Conservation (phyloP, 305 asterid species). For the Fraxinus sp. region DNA sequence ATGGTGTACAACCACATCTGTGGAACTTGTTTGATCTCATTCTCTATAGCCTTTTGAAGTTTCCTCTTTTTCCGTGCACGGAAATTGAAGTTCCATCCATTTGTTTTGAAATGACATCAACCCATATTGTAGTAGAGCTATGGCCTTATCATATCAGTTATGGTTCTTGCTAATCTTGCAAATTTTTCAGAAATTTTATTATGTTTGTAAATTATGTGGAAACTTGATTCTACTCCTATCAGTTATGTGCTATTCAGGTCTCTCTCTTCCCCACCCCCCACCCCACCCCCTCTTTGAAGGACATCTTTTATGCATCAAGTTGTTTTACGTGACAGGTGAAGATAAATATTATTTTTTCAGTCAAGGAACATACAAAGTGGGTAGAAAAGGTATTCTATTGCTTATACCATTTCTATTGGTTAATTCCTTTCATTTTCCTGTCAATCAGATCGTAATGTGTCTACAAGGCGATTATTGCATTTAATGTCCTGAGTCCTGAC, state of each 20-base stretch:
- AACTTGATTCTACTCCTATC: background rate
- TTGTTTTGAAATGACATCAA: background rate
- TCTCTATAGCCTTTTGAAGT: background rate
- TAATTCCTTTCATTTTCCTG: background rate
- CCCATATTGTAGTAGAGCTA: background rate
- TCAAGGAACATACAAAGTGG: slow-evolving; percentile 85
- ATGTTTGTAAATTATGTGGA: background rate
- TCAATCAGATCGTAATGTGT: background rate
- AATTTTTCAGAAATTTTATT: background rate
- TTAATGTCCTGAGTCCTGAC: background rate
- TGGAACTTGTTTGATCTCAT: background rate
- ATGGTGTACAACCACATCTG: background rate
- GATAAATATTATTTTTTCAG: slow-evolving; percentile 69
- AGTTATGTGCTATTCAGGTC: slow-evolving; percentile 8
- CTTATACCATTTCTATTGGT: background rate
- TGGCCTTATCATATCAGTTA: background rate
- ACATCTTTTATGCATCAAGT: slow-evolving; percentile 20
- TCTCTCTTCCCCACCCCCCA: background rate
- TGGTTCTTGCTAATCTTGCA: background rate
- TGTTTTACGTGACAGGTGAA: slow-evolving; percentile 59
- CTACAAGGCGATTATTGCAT: background rate
- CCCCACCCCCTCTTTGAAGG: background rate
- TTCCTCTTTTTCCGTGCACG: background rate
- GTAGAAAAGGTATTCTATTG: slow-evolving; percentile 68
- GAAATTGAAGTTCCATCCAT: background rate